Evolutionary conservation across 2,329 filamentous ascomycete genomes (phyloP), one percentile per base, ranked within the genome.

Genomic region (Colletotrichum sp.): DNA sequence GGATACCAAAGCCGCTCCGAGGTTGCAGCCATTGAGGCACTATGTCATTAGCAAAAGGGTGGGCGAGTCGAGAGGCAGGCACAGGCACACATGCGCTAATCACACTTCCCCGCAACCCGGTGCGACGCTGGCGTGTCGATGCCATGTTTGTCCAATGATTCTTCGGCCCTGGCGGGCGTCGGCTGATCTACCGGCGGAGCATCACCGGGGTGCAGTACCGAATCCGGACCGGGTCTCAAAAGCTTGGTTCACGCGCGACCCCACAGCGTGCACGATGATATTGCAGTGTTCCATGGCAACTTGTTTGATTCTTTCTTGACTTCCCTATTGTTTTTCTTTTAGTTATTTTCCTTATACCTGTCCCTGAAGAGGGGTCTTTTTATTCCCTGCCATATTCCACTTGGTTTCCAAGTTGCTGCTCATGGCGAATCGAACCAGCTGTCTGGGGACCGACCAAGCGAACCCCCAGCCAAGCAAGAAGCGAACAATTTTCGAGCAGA

Each of bases 141-240:
- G 27, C 57, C 30, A 36, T 32, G 36, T 57, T 29, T 57, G 44
- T 16, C 69, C 30, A 34, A 59, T 36, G 64, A 22, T 27, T 69
- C 29, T 61, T 22, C 27, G 30, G 49, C 69, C 25, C 25, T 61
- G 64, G 32, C 74, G 74, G 74, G 74, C 74, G 52, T 76, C 74
- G 71, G 71, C 19, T 32, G 44, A 77, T 77, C 74, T 77, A 19
- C 65, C 61, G 74, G 71, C 34, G 19, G 30, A 22, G 25, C 32
- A 27, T 44, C 62, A 25, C 63, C 30, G 22, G 62, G 52, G 39
- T 34, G 19, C 49, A 22, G 39, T 71, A 61, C 71, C 71, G 57
- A 63, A 25, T 32, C 57, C 39, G 67, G 39, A 9, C 64, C 52
- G 57, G 44, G 39, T 57, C 25, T 16, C 32, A 19, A 70, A 63